Base-by-base conservation (phyloP, 2,329 filamentous ascomycete genomes). In the Neofusicoccum sp. region DNA sequence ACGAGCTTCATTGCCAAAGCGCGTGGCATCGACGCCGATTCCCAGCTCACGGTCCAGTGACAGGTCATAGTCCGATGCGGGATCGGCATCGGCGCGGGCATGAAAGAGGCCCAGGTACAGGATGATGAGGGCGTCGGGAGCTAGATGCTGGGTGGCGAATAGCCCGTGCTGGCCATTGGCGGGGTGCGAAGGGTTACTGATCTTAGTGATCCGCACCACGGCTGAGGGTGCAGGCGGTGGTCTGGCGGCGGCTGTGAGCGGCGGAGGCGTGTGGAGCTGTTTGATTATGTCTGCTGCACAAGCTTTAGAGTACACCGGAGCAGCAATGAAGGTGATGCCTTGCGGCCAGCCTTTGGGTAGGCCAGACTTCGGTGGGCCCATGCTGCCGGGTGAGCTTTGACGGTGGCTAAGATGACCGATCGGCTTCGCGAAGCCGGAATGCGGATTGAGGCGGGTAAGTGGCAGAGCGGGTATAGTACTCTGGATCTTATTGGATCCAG, bases 31-130 rank as follows among this genome's bases (percentile, higher is more conserved):
- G 8, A 83, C 75, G 16, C 77, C 76, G 9, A 83, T 67, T 9
- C 73, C 78, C 6, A 78, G 65, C 3, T 83, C 79, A 24, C 79
- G 74, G 67, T 83, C 80, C 12, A 83, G 70, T 24, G 73, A 78
- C 4, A 84, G 71, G 64, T 84, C 81, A 68, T 84, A 83, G 67
- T 82, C 75, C 16, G 77, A 80, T 3, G 68, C 63, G 14, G 71
- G 68, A 62, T 83, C 75, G 33, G 67, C 70, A 48, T 78, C 72
- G 60, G 66, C 67, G 48, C 76, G 75, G 38, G 73, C 73, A 67
- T 84, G 81, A 20, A 82, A 73, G 47, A 72, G 74, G 20, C 81
- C 81, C 24, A 81, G 66, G 63, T 84, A 84, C 14, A 78, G 71
- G n/a, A 81, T 65, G 38, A 84, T 76, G 64, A 82, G 79, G 0